Evolutionary conservation across 202 grass and related monocot genomes (phyloP).

Genomic region (Tripidium arundinaceum): DNA sequence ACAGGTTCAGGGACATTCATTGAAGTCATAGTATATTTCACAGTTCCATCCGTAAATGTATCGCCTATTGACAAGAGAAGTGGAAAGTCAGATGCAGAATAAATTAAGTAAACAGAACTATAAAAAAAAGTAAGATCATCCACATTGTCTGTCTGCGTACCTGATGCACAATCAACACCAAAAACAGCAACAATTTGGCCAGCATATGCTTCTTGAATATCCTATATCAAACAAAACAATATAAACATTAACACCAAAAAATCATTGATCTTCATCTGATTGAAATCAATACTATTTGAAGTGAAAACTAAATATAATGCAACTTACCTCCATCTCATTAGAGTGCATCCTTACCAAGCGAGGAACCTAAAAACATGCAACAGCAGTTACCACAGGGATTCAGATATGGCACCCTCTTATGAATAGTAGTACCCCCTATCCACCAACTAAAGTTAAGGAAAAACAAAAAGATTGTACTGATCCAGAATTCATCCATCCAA

Average conservation of each 20-base stretch:
- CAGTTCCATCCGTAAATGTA: conserved; percentile 94
- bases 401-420: neutral
- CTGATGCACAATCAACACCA: conserved; percentile 96
- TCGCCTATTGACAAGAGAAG: conserved; percentile 61
- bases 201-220: conserved; percentile 97
- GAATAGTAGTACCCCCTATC: neutral
- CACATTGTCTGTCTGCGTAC: conserved; percentile 19
- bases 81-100: conserved; percentile 10
- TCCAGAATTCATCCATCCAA: neutral
- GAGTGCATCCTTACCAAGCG: conserved; percentile 98
- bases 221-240: conserved; percentile 47
- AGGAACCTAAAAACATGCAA: conserved; percentile 60
- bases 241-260: neutral
- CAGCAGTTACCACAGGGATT: conserved; percentile 11
- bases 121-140: neutral
- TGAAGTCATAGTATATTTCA: conserved; percentile 99
- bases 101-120: conserved; percentile 5
- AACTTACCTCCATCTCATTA: conserved; percentile 94
- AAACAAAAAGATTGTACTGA: neutral
- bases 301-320: neutral
- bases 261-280: conserved; percentile 4
- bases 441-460: neutral
- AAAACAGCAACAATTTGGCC: conserved; percentile 99
- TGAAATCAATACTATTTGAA: conserved; percentile 3
- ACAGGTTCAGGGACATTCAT: conserved; percentile 99